A percentile compares a stretch with the other conserved stretches of the same genome.
Evolutionary conservation across 2,329 filamentous ascomycete genomes (phyloP).

Genomic region (Aspergillus caelatus): DNA sequence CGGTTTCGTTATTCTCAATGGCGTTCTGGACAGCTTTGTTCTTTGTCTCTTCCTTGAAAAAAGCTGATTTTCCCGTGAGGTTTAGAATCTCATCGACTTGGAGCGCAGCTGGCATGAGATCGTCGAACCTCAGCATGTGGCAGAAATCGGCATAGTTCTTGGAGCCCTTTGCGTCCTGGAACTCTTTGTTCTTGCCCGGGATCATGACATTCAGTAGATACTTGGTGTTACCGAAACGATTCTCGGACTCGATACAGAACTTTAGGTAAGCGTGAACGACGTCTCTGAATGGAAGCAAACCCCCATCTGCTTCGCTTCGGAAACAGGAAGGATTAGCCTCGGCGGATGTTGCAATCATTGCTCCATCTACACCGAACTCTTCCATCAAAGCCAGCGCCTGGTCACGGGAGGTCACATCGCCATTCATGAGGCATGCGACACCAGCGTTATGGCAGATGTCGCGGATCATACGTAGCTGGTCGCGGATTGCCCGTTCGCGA

Average conservation of each 20-base stretch:
- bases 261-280: slow-evolving; percentile 76
- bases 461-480: slow-evolving; percentile 82
- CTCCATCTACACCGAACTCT: slow-evolving; percentile 86
- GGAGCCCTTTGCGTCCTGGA: slow-evolving; percentile 62
- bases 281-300: slow-evolving; percentile 72
- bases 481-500: slow-evolving; percentile 81
- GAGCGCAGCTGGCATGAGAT: slow-evolving; percentile 65
- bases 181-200: slow-evolving; percentile 72
- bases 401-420: slow-evolving; percentile 78
- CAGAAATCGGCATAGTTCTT: slow-evolving; percentile 75
- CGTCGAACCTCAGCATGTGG: slow-evolving; percentile 64
- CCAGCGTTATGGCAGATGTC: slow-evolving; percentile 79
- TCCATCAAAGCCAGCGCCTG: slow-evolving; percentile 71
- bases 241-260: slow-evolving; percentile 74
- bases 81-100: slow-evolving; percentile 65
- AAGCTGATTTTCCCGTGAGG: slow-evolving; percentile 29
- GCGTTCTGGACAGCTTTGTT: slow-evolving; percentile 37
- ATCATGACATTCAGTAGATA: slow-evolving; percentile 84
- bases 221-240: slow-evolving; percentile 91
- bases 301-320: slow-evolving; percentile 68
- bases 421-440: slow-evolving; percentile 94
- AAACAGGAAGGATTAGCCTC: slow-evolving; percentile 93
- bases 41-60: slow-evolving; percentile 17
- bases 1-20: slow-evolving; percentile 38
- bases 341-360: slow-evolving; percentile 94